Evolutionary conservation across 345 rosid genomes (phyloP), one percentile per base, ranked within the genome.

Genomic region (Heritiera littoralis): DNA sequence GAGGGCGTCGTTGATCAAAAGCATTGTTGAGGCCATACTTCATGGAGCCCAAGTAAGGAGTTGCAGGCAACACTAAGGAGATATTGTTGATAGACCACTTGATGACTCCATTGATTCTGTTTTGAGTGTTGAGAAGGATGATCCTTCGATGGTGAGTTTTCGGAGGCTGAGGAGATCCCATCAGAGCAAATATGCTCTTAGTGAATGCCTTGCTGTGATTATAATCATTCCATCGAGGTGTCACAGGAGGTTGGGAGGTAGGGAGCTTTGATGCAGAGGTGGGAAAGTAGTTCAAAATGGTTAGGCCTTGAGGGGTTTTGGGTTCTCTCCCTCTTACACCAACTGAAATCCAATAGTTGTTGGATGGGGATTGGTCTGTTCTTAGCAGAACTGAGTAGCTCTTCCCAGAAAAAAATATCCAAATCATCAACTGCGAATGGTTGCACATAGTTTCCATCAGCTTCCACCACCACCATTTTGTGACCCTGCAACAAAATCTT

Each of bases 11-110:
- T 7, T 68, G 81, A 40, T 85, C 84, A 49, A 85, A 95, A 1
- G 82, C 93, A 12, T 15, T 6, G 49, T 43, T 80, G 3, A 96
- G 74, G 28, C 81, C 78, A 63, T 79, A 85, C 60, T 88, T 92
- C 2, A 96, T 83, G 43, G 97, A 82, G 5, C 92, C 97, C 15
- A 95, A 75, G 74, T 92, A 95, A n/a, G 99, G 98, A 7, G 99
- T 95, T 0, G 86, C 1, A 2, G 98, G 93, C 0, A 90, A 75
- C 9, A 63, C 32, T 0, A 93, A 84, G 4, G 99, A 92, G 0
- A 95, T 83, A 66, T 93, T 95, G 80, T 93, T 95, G 45, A 92
- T 72, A 0, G 97, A 86, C 98, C 99, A 95, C 52, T 84, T 92
- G 7, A 79, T 83, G 69, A 9, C 74, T 4, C 93, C 98, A 41